A percentile compares a stretch with the other conserved stretches of the same genome.
Conservation (phyloP, 495 filamentous ascomycete genomes). For the Hypoxylon perforatum region DNA sequence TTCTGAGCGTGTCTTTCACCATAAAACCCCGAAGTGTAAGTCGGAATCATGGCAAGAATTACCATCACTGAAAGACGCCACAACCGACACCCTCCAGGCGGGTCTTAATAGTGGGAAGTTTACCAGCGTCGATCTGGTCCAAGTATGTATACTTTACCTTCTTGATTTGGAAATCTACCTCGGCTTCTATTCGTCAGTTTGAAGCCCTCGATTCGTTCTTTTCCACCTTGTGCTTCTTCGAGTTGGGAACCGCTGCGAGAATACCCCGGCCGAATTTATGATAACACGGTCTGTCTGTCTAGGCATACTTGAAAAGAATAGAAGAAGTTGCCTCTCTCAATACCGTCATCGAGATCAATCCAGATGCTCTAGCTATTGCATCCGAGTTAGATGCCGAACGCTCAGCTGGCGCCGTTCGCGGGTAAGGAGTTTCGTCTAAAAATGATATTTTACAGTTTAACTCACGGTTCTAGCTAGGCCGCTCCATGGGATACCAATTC, state of each 20-base stretch:
- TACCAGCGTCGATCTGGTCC: slow-evolving; percentile 68
- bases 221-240: too few species aligned
- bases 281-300: background rate
- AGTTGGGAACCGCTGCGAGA: too few species aligned
- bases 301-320: slow-evolving; percentile 57
- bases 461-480: slow-evolving; percentile 27
- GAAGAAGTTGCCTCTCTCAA: slow-evolving; percentile 50
- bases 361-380: slow-evolving; percentile 56
- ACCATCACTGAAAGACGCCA: slow-evolving; percentile 46
- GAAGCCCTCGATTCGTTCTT: too few species aligned
- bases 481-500: slow-evolving; percentile 51
- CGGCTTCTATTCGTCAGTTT: too few species aligned
- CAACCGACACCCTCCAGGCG: slow-evolving; percentile 60
- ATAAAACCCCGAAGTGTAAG: too few species aligned
- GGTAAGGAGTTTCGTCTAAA: background rate
- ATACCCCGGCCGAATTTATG: background rate
- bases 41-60: too few species aligned
- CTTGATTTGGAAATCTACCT: background rate
- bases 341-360: slow-evolving; percentile 58
- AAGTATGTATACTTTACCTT: slow-evolving; percentile 38
- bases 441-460: background rate
- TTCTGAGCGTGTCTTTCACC: too few species aligned
- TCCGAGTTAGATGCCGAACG: slow-evolving; percentile 45
- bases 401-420: slow-evolving; percentile 16
- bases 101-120: slow-evolving; percentile 62